Conservation (phyloP, 2,329 filamentous ascomycete species). For the Talaromyces sp. region DNA sequence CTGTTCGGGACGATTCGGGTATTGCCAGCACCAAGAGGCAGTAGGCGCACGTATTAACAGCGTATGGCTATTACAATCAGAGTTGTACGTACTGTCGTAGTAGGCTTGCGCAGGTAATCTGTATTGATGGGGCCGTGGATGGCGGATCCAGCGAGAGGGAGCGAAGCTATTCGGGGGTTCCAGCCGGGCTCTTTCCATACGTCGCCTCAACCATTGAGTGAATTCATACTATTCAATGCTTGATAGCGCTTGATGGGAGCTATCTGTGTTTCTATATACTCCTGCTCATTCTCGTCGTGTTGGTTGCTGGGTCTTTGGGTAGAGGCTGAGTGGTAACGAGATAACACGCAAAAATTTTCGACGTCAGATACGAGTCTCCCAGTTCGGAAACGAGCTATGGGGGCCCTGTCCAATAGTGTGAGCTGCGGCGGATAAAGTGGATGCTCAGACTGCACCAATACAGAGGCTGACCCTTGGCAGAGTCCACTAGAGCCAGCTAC, state of each 20-base stretch:
- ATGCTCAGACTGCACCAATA: background rate
- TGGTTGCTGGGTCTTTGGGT: no score
- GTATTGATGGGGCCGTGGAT: conserved; percentile 8
- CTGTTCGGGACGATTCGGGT: conserved; percentile 17
- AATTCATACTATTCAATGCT: background rate
- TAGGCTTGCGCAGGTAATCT: background rate
- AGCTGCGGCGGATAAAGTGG: background rate
- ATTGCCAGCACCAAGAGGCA: background rate
- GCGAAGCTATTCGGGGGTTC: background rate
- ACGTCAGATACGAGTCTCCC: conserved; percentile 2
- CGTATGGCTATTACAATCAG: background rate
- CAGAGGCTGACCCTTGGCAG: conserved; percentile 1
- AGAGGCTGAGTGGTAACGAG: background rate
- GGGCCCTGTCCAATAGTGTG: background rate
- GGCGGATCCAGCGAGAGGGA: background rate
- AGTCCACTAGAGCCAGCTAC: background rate
- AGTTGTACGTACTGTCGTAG: background rate
- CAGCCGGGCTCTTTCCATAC: background rate
- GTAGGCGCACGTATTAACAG: background rate
- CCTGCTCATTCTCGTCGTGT: no score
- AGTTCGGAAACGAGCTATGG: conserved; percentile 13
- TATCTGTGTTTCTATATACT: background rate
- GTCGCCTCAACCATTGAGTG: background rate
- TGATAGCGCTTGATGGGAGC: background rate
- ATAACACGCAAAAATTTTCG: conserved; percentile 4